A percentile compares a stretch with the other conserved stretches of the same genome.
phyloP scores from a whole-genome alignment of 352 stramenopile genomes.

The Phytophthora fragariaefolia region DNA sequence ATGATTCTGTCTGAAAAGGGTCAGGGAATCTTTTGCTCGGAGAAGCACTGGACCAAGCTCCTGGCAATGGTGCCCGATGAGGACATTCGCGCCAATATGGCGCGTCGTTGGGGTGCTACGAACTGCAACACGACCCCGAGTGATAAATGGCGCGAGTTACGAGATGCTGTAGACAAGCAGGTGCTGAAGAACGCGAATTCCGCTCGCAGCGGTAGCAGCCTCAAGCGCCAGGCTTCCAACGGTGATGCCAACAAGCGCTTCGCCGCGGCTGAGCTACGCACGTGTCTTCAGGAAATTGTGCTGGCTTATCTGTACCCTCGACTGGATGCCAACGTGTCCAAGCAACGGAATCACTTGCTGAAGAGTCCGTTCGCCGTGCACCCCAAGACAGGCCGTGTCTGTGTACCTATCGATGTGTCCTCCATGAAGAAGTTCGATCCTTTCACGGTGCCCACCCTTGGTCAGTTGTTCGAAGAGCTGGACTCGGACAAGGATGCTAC shows the following conservation, averaged over 20 bases:
- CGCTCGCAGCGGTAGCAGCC: constrained; percentile 47
- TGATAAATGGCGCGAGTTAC: constrained; percentile 92
- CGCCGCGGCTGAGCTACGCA: constrained; percentile 71
- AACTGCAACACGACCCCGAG: constrained; percentile 62
- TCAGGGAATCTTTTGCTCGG: constrained; percentile 91
- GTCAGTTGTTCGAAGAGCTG: constrained; percentile 83
- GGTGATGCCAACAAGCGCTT: constrained; percentile 62
- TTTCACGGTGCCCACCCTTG: constrained; percentile 86
- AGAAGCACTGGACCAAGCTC: constrained; percentile 92
- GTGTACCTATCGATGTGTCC: constrained; percentile 94
- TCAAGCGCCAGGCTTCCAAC: constrained; percentile 51
- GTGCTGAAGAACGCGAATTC: constrained; percentile 59
- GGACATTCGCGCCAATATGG: constrained; percentile 73
- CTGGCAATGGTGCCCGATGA: constrained; percentile 94
- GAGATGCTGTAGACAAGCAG: constrained; percentile 72
- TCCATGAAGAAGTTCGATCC: constrained; percentile 90
- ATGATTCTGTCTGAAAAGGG: constrained; percentile 91
- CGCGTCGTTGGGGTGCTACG: constrained; percentile 58
- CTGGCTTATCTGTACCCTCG: constrained; percentile 97
- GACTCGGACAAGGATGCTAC: constrained; percentile 62
- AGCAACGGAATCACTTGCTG: constrained; percentile 99
- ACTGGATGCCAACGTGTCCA: constrained; percentile 99
- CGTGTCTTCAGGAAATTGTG: constrained; percentile 96
- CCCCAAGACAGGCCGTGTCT: constrained; percentile 98
- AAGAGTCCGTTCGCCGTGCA: constrained; percentile 99